Percentiles rank a stretch among this genome's conserved stretches.
Conservation (phyloP, 441 rosid genomes). For the Erodium moschatum region DNA sequence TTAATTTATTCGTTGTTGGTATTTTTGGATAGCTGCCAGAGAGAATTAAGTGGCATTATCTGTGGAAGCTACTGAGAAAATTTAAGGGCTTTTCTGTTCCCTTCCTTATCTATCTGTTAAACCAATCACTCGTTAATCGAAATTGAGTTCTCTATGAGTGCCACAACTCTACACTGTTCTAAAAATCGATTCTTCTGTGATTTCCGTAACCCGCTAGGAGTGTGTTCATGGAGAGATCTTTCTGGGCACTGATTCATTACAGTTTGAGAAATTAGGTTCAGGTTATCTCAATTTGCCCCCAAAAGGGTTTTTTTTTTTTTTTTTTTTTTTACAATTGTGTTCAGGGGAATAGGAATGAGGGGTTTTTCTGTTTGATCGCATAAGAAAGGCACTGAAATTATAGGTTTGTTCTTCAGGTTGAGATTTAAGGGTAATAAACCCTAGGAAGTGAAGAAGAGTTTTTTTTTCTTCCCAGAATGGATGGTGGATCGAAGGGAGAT, state of each 20-base stretch:
- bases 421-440: not conserved
- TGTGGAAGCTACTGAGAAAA: conserved; percentile 30
- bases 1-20: conserved; percentile 12
- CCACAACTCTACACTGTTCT: not conserved
- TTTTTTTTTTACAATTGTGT: too few relatives aligned
- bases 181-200: not conserved
- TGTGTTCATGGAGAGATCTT: too few relatives aligned
- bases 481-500: conserved; percentile 16
- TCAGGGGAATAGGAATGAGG: not conserved
- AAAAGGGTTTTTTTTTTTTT: too few relatives aligned
- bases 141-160: not conserved
- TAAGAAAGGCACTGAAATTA: conserved; percentile 11
- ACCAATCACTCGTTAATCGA: too few relatives aligned
- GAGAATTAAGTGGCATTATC: conserved; percentile 39
- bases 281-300: not conserved
- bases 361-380: not conserved
- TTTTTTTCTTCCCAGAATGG: not conserved
- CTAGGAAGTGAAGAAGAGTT: not conserved
- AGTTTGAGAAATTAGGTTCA: not conserved
- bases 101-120: not conserved
- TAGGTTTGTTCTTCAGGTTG: not conserved
- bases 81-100: conserved; percentile 29
- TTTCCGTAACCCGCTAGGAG: not conserved
- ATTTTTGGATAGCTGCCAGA: conserved; percentile 21
- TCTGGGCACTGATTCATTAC: not conserved